A percentile compares a stretch with the other conserved stretches of the same genome.
These are phyloP conservation scores for Vaccinium darrowii DNA, from an alignment of 148 eudicot genomes.

Conservation along the genomic window DNA sequence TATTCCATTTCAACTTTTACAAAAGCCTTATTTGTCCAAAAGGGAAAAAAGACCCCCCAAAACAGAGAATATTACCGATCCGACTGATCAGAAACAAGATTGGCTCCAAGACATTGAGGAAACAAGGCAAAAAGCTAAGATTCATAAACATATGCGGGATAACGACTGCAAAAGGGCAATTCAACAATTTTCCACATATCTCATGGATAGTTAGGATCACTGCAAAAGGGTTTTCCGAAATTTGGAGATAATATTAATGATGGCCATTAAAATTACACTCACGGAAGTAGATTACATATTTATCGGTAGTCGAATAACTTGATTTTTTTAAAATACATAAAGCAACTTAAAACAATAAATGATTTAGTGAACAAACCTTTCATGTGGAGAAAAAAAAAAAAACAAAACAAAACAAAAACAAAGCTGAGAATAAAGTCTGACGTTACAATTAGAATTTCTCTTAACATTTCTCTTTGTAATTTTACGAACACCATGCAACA, in stretches of 20 bases:
- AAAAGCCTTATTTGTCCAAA: background rate
- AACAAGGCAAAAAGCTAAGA: background rate
- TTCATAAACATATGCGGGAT: constrained; percentile 2
- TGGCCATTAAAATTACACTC: too few species aligned
- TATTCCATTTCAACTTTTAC: background rate
- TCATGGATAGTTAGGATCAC: too few species aligned
- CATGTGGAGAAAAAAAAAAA: too few species aligned
- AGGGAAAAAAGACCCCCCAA: background rate
- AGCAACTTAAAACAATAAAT: background rate
- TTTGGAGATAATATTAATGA: too few species aligned
- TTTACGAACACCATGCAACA: background rate
- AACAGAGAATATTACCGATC: background rate
- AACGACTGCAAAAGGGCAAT: constrained; percentile 5
- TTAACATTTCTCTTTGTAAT: background rate
- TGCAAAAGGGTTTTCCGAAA: too few species aligned
- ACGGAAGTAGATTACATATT: too few species aligned
- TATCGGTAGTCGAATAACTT: too few species aligned
- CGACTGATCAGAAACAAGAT: background rate
- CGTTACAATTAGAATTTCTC: background rate
- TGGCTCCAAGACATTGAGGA: background rate
- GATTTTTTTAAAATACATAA: too few species aligned
- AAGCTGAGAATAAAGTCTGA: background rate
- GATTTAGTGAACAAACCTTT: too few species aligned
- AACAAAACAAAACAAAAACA: too few species aligned
- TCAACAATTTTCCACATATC: background rate